Evolutionary conservation across 140 eudicot genomes (phyloP).

Genomic region (Stevia rebaudiana): DNA sequence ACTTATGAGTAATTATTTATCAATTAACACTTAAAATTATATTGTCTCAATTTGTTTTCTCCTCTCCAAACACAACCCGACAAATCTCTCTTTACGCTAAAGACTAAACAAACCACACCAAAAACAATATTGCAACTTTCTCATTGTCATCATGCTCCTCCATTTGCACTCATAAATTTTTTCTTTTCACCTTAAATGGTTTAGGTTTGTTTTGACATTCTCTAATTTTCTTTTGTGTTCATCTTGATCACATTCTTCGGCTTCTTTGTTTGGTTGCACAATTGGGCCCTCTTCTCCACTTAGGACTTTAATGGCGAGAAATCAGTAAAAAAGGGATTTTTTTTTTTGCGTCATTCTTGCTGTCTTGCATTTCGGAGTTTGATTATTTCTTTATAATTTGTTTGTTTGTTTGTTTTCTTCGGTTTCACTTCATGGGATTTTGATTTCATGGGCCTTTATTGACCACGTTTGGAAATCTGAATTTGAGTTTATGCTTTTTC

Average conservation of each 20-base stretch:
- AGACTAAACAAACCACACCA: conserved; percentile 32
- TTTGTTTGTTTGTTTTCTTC: not conserved
- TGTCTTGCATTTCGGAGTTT: conserved; percentile 44
- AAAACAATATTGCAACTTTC: conserved; percentile 36
- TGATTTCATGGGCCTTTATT: conserved; percentile 16
- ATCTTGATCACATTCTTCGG: conserved; percentile 41
- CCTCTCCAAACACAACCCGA: conserved; percentile 22
- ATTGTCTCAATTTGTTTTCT: too few species aligned
- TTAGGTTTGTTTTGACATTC: conserved; percentile 34
- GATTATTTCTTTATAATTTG: not conserved
- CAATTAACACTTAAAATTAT: too few species aligned
- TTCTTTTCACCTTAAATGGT: conserved; percentile 33
- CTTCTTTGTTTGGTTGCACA: conserved; percentile 54
- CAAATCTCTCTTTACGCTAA: conserved; percentile 35
- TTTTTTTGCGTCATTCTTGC: conserved; percentile 38
- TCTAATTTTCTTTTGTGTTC: conserved; percentile 25
- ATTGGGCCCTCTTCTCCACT: conserved; percentile 63
- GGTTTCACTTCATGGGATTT: conserved; percentile 9
- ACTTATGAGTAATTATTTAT: too few species aligned
- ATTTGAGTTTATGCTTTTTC: conserved; percentile 20
- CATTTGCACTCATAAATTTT: conserved; percentile 13
- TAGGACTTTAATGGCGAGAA: conserved; percentile 32
- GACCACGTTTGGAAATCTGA: conserved; percentile 29
- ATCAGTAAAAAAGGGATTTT: conserved; percentile 20
- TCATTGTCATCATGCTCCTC: conserved; percentile 21